These are phyloP conservation scores for Eucalyptus coolabah DNA, from an alignment of 345 rosid genomes.

Conservation along the genomic window DNA sequence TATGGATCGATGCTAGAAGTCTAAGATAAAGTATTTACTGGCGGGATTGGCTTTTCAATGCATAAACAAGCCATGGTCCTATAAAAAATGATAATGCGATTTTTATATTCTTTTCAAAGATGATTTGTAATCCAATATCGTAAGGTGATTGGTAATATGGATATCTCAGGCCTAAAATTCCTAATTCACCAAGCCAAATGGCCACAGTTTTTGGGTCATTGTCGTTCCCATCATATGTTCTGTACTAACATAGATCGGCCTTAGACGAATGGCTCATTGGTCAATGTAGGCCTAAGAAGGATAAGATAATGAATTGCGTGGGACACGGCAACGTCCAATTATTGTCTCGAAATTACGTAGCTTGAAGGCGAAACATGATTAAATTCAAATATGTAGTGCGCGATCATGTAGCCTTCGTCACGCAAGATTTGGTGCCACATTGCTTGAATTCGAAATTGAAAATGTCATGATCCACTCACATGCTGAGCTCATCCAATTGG, in stretches of 20 bases:
- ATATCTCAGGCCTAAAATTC: background rate
- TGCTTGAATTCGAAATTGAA: background rate
- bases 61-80: background rate
- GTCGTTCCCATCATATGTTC: background rate
- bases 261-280: background rate
- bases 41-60: background rate
- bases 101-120: background rate
- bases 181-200: background rate
- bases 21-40: background rate
- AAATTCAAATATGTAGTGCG: background rate
- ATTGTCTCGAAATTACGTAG: background rate
- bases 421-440: background rate
- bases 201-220: background rate
- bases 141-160: background rate
- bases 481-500: background rate
- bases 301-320: background rate
- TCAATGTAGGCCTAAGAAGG: background rate
- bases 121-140: background rate
- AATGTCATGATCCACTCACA: background rate
- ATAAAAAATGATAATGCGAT: background rate
- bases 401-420: background rate
- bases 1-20: background rate
- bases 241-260: background rate
- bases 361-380: background rate
- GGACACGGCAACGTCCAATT: background rate